Evolutionary conservation across 257 asterid genomes (phyloP), one percentile per base, ranked within the genome.

Genomic region (Scutellaria minor): DNA sequence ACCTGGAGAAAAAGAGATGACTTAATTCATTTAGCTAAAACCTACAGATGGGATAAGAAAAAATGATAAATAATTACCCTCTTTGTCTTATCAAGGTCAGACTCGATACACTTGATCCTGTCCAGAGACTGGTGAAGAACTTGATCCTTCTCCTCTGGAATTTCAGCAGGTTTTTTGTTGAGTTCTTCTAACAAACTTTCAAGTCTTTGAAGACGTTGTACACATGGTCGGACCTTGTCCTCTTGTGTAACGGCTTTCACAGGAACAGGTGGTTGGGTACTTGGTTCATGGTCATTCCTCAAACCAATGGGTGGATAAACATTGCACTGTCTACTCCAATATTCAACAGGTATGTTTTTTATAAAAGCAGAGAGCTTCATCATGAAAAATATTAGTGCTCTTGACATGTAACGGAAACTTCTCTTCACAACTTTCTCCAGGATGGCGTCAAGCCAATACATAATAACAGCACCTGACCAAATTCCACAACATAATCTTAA

Each of bases 141-240:
- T 77, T 83, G 95, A 39, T 94, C 96, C 85, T 94, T 94, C 81
- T 88, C 98, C 11, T 73, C 48, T 64, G 98, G 98, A 62, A 94
- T 88, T 75, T 85, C 94, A 64, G 87, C 76, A 15, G 96, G 97
- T 78, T 85, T 94, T 44, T 84, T 94, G 77, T 81, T 78, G 22
- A 94, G 79, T 72, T 91, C 89, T 83, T 91, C 97, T 83, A 94
- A 74, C 70, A 85, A 39, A 48, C 81, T 81, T 83, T 94, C 98
- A 31, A 94, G 88, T 75, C 83, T 85, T 81, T 88, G 84, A 66
- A 94, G 95, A 51, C 96, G 96, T 73, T 85, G 79, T 75, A 84
- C 80, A 77, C 96, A 92, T 41, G 95, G 91, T 57, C 68, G 80
- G 59, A 82, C 79, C 82, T 46, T 80, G 56, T 84, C 79, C 68